Evolutionary conservation across 805 yeast genomes (phyloP).

Genomic region (Cyberlindnera japonica): DNA sequence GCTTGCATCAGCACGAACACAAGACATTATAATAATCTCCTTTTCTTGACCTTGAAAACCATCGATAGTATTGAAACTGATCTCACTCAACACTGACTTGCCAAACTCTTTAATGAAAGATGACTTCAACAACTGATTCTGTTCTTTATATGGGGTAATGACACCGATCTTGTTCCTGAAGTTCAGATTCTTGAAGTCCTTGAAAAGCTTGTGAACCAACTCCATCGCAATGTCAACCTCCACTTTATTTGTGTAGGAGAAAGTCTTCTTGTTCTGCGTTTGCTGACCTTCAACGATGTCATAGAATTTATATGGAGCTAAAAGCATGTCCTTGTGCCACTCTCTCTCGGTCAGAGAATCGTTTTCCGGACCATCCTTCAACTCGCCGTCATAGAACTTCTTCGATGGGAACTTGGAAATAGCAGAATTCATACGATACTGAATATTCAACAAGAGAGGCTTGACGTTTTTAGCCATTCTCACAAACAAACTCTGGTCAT

Average conservation of each 20-base stretch:
- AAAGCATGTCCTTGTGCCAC: constrained; percentile 64
- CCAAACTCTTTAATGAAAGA: constrained; percentile 63
- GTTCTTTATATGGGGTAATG: constrained; percentile 94
- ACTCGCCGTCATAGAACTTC: constrained; percentile 70
- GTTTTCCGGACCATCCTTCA: constrained; percentile 70
- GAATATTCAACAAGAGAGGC: constrained; percentile 75
- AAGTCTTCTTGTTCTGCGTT: constrained; percentile 55
- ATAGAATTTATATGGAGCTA: constrained; percentile 78
- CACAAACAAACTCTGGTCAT: constrained; percentile 91
- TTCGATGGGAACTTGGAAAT: constrained; percentile 83
- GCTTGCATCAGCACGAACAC: constrained; percentile 82
- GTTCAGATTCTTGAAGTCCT: constrained; percentile 42
- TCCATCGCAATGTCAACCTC: constrained; percentile 78
- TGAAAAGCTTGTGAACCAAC: constrained; percentile 52
- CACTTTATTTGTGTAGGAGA: constrained; percentile 63
- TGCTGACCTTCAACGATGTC: constrained; percentile 65
- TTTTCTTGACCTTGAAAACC: constrained; percentile 99
- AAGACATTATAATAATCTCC: constrained; percentile 87
- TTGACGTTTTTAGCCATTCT: constrained; percentile 74
- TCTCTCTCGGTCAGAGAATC: constrained; percentile 51
- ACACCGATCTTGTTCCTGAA: constrained; percentile 79
- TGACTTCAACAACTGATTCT: constrained; percentile 55
- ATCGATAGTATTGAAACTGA: constrained; percentile 93
- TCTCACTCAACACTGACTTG: constrained; percentile 50
- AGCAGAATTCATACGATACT: constrained; percentile 96